Evolutionary conservation across 345 rosid genomes (phyloP).

Genomic region (Orychophragmus violaceus): DNA sequence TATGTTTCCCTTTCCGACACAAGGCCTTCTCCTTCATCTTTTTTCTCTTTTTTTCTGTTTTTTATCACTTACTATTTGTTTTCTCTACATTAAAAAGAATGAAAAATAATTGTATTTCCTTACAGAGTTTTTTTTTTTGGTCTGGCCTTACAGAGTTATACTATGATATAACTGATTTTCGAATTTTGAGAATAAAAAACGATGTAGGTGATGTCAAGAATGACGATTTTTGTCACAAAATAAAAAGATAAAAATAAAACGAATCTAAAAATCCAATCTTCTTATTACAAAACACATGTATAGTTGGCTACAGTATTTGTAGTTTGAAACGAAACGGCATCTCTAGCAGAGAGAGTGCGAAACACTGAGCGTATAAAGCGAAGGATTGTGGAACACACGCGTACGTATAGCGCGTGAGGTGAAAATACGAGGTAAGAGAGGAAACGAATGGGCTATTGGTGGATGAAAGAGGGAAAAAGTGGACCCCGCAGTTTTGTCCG

Average conservation of each 20-base stretch:
- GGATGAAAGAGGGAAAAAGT: constrained; percentile 40
- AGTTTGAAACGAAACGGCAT: constrained; percentile 33
- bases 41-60: not conserved
- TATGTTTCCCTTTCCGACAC: constrained; percentile 34
- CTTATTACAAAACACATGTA: constrained; percentile 22
- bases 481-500: constrained; percentile 59
- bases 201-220: constrained; percentile 38
- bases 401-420: not conserved
- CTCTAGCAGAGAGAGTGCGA: not conserved
- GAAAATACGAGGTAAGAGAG: constrained; percentile 39
- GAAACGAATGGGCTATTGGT: constrained; percentile 40
- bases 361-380: not conserved
- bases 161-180: not conserved
- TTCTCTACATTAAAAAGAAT: not conserved
- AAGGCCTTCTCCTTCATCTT: constrained; percentile 1
- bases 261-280: constrained; percentile 48
- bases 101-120: not conserved
- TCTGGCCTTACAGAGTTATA: too few species aligned
- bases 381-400: constrained; percentile 23
- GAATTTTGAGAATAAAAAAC: not conserved
- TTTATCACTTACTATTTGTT: not conserved
- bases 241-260: constrained; percentile 25
- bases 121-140: not conserved
- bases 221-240: constrained; percentile 32
- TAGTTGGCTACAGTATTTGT: constrained; percentile 46